These are phyloP conservation scores for Lepidium sativum DNA, from an alignment of 345 rosid genomes.

Conservation along the genomic window DNA sequence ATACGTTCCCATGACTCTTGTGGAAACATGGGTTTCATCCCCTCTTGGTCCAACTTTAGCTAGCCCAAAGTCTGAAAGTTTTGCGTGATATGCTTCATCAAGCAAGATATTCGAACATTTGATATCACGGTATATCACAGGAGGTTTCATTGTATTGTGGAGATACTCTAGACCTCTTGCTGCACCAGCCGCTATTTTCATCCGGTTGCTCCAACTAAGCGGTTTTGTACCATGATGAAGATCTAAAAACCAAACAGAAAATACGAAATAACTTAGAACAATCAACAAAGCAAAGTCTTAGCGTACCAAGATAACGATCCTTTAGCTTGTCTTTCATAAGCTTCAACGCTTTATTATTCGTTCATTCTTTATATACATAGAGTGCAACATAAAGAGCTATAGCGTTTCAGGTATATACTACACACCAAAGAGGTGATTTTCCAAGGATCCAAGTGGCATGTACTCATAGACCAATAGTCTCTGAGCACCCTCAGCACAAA, in stretches of 20 bases:
- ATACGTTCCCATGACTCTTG: conserved; percentile 88
- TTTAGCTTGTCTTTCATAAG: not conserved
- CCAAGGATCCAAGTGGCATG: conserved; percentile 76
- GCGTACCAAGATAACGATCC: not conserved
- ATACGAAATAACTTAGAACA: not conserved
- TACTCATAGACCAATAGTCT: conserved; percentile 76
- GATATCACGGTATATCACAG: conserved; percentile 78
- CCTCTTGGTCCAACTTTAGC: conserved; percentile 93
- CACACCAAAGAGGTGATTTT: conserved; percentile 62
- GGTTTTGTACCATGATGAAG: conserved; percentile 31
- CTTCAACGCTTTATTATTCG: not conserved
- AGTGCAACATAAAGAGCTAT: not conserved
- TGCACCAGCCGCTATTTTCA: conserved; percentile 83
- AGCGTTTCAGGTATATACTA: not conserved
- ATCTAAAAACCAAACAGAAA: conserved; percentile 31
- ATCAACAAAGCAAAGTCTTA: not conserved
- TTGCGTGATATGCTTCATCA: conserved; percentile 37
- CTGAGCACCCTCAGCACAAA: conserved; percentile 76
- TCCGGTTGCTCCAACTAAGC: conserved; percentile 61
- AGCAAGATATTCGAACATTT: conserved; percentile 80
- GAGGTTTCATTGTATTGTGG: conserved; percentile 57
- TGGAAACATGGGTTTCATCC: conserved; percentile 78
- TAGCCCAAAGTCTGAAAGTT: conserved; percentile 59
- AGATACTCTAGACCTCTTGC: conserved; percentile 76
- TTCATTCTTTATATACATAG: not conserved